A percentile compares a stretch with the other conserved stretches of the same genome.
Evolutionary conservation across 805 yeast species (phyloP).

Genomic region (Teunomyces tritomae): DNA sequence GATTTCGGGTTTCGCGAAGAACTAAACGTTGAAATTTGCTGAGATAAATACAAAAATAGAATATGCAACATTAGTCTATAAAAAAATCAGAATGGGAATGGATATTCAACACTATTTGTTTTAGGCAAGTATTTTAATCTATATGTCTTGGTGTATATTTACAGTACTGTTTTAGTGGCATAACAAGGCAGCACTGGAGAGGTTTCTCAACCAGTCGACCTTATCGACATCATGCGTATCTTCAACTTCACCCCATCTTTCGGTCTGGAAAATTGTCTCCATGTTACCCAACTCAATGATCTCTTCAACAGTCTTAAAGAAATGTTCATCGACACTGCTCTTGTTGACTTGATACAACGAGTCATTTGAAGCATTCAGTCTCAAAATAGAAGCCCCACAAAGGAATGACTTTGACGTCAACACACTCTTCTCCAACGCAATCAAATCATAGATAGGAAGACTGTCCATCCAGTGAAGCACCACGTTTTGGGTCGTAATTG

Average conservation of each 20-base stretch:
- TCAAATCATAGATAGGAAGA: constrained; percentile 72
- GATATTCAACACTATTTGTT: too few relatives aligned
- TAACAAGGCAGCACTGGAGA: constrained; percentile 68
- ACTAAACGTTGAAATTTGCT: background rate
- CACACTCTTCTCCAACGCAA: constrained; percentile 88
- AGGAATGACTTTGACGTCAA: constrained; percentile 82
- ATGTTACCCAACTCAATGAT: constrained; percentile 74
- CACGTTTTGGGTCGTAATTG: constrained; percentile 53
- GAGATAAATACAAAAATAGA: background rate
- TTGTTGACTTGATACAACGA: constrained; percentile 36
- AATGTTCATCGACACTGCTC: constrained; percentile 25
- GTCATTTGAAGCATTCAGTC: constrained; percentile 37
- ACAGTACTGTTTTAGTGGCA: constrained; percentile 12
- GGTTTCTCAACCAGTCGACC: constrained; percentile 79
- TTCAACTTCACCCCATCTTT: constrained; percentile 97
- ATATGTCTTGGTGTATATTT: background rate
- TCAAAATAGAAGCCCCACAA: constrained; percentile 68
- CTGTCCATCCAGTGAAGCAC: constrained; percentile 63
- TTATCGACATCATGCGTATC: constrained; percentile 98
- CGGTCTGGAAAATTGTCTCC: constrained; percentile 82
- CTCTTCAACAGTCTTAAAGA: constrained; percentile 56
- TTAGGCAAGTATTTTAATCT: background rate
- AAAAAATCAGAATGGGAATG: too few relatives aligned
- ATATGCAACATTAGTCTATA: background rate
- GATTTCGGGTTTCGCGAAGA: constrained; percentile 1